These are phyloP conservation scores for Penicillium sp. DNA, from an alignment of 2,329 filamentous ascomycete species.

Conservation along the genomic window DNA sequence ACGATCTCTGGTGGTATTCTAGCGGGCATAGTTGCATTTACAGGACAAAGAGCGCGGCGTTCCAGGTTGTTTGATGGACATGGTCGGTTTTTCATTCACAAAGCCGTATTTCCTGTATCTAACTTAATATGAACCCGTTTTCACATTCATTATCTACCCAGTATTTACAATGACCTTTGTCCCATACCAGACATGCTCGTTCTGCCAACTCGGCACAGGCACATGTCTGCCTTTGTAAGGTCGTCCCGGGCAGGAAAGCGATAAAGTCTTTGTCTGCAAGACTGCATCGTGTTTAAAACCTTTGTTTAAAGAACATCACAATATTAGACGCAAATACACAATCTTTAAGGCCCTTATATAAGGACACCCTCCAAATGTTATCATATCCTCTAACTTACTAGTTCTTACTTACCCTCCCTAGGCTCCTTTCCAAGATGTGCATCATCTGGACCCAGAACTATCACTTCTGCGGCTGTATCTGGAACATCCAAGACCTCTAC, in stretches of 20 bases:
- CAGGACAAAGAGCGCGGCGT: background rate
- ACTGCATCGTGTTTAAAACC: background rate
- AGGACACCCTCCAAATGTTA: background rate
- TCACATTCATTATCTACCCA: background rate
- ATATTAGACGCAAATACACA: background rate
- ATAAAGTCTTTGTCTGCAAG: background rate
- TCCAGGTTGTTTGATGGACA: background rate
- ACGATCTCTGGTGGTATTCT: background rate
- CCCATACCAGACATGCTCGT: background rate
- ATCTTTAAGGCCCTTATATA: background rate
- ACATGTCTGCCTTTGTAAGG: background rate
- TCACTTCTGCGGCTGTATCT: constrained; percentile 29
- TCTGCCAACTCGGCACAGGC: background rate
- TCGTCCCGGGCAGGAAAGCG: background rate
- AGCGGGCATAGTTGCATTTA: background rate
- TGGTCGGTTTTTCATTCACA: background rate
- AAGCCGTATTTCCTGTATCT: background rate
- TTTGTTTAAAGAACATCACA: background rate
- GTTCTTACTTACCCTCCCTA: background rate
- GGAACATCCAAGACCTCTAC: constrained; percentile 9
- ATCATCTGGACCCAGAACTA: constrained; percentile 21
- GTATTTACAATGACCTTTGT: background rate
- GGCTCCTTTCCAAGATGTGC: constrained; percentile 18
- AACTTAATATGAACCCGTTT: background rate
- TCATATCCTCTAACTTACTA: background rate